Evolutionary conservation across 805 yeast species (phyloP).

Genomic region (Zygoascus bituminiphila): DNA sequence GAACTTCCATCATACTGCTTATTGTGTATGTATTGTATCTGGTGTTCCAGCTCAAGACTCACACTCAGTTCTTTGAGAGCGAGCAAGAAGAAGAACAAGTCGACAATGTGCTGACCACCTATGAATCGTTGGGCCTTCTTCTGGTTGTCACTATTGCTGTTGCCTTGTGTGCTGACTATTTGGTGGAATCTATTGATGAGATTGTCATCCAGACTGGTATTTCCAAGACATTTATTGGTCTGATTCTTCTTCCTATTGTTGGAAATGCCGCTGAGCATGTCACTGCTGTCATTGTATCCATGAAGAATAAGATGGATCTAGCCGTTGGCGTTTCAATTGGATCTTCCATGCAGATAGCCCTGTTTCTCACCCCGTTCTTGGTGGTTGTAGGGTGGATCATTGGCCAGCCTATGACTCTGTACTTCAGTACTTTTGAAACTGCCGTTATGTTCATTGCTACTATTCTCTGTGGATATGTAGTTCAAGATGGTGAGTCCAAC

Average conservation of each 20-base stretch:
- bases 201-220: conserved; percentile 78
- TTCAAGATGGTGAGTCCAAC: conserved; percentile 89
- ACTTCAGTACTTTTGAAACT: conserved; percentile 89
- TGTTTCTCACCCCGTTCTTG: conserved; percentile 92
- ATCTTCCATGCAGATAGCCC: conserved; percentile 87
- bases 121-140: conserved; percentile 46
- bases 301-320: conserved; percentile 93
- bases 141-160: conserved; percentile 66
- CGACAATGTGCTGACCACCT: conserved; percentile 41
- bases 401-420: conserved; percentile 86
- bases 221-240: conserved; percentile 90
- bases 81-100: conserved; percentile 30
- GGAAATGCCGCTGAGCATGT: conserved; percentile 99
- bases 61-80: conserved; percentile 64
- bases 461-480: conserved; percentile 75
- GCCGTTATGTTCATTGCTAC: conserved; percentile 86
- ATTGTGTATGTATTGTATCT: conserved; percentile 70
- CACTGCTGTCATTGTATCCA: conserved; percentile 90
- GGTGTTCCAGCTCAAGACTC: conserved; percentile 83
- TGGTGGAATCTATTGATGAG: conserved; percentile 89
- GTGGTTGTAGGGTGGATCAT: conserved; percentile 90
- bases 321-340: conserved; percentile 97
- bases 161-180: conserved; percentile 84
- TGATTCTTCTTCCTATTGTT: conserved; percentile 89
- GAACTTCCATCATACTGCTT: conserved; percentile 73